A percentile compares a stretch with the other conserved stretches of the same genome.
Conservation (phyloP, 768 basidiomycete genomes). For the Agaricus sinodeliciosus region DNA sequence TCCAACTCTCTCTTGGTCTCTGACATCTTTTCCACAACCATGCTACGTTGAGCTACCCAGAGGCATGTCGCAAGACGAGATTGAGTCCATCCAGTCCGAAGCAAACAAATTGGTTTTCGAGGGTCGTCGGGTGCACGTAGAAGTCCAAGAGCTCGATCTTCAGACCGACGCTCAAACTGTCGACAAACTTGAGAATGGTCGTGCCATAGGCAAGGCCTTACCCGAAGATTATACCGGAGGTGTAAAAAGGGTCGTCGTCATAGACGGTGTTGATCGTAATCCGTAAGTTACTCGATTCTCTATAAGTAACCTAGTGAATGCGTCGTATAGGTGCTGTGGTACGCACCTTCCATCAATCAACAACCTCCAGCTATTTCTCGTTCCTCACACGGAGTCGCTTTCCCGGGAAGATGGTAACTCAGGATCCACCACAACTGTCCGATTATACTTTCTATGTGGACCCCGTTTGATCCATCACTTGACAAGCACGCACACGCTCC, state of each 20-base stretch:
- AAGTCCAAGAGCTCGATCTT: slow-evolving; percentile 60
- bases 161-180: slow-evolving; percentile 18
- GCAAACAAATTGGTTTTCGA: slow-evolving; percentile 67
- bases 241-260: slow-evolving; percentile 73
- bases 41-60: slow-evolving; percentile 76
- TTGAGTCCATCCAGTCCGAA: slow-evolving; percentile 50
- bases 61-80: slow-evolving; percentile 57
- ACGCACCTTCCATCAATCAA: slow-evolving; percentile 79
- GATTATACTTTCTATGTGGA: slow-evolving; percentile 80
- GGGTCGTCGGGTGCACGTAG: slow-evolving; percentile 61
- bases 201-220: slow-evolving; percentile 50
- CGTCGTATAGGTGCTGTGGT: slow-evolving; percentile 57
- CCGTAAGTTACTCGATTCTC: slow-evolving; percentile 40
- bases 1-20: slow-evolving; percentile 78
- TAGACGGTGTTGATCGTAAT: slow-evolving; percentile 77
- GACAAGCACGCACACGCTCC: slow-evolving; percentile 45
- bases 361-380: slow-evolving; percentile 64
- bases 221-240: slow-evolving; percentile 73
- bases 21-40: slow-evolving; percentile 58
- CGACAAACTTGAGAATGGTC: slow-evolving; percentile 36
- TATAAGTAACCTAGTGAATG: neutral
- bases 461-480: slow-evolving; percentile 66
- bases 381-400: slow-evolving; percentile 63
- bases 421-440: slow-evolving; percentile 53
- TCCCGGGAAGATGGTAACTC: slow-evolving; percentile 28